These are phyloP conservation scores for Mortierella sp. DNA, from an alignment of 371 early-diverging fungal species.

Conservation along the genomic window DNA sequence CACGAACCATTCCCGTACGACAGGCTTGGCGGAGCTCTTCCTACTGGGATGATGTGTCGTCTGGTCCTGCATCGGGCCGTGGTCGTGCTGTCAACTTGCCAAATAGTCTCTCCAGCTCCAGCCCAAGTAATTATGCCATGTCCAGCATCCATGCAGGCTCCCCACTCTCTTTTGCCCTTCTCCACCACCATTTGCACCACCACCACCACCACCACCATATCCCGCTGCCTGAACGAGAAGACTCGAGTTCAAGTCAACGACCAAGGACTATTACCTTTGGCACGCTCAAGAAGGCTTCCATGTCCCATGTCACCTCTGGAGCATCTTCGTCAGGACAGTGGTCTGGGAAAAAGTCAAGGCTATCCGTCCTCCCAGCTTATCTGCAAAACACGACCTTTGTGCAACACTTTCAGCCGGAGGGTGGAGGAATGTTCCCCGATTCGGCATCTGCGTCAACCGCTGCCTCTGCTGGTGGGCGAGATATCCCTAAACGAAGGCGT, in stretches of 20 bases:
- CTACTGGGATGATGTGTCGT: too few species aligned
- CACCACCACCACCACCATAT: conserved; percentile 7
- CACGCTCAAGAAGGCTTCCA: conserved; percentile 49
- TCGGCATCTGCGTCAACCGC: neutral
- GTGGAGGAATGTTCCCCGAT: neutral
- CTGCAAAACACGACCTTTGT: conserved; percentile 41
- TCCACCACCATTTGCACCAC: neutral
- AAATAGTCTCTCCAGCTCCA: too few species aligned
- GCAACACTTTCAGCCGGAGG: conserved; percentile 47
- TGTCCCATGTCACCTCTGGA: conserved; percentile 12
- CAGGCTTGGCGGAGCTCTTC: too few species aligned
- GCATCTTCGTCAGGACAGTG: neutral
- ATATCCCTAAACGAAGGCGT: conserved; percentile 37
- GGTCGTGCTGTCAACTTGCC: too few species aligned
- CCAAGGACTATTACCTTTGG: conserved; percentile 45
- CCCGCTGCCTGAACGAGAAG: conserved; percentile 42
- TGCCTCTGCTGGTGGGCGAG: conserved; percentile 13
- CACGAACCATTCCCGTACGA: too few species aligned
- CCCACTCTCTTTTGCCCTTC: too few species aligned
- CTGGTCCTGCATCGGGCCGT: too few species aligned
- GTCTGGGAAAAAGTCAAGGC: conserved; percentile 27
- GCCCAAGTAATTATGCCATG: too few species aligned
- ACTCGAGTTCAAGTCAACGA: conserved; percentile 16
- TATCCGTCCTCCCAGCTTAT: conserved; percentile 30
- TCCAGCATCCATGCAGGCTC: too few species aligned